Conservation (phyloP, 331 rosid genomes). For the Ulmus americana region DNA sequence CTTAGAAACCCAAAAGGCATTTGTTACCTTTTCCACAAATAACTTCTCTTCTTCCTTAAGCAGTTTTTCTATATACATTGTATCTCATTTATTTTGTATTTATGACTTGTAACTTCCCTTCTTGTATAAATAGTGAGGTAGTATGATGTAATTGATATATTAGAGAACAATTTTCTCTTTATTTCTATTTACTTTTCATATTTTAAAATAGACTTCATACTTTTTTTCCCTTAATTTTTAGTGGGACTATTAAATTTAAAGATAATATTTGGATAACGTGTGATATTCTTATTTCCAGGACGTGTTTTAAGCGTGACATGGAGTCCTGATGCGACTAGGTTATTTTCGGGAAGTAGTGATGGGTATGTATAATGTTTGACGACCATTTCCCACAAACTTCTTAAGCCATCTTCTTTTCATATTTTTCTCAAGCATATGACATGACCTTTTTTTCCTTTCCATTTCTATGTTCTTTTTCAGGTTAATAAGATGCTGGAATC, state of each 20-base stretch:
- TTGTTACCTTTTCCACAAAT: too few species aligned
- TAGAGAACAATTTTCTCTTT: too few species aligned
- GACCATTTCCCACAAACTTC: not conserved
- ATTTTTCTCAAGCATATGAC: constrained; percentile 1
- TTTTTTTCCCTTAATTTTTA: not conserved
- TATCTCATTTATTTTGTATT: too few species aligned
- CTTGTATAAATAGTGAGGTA: too few species aligned
- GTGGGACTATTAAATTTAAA: not conserved
- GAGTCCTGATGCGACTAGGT: constrained; percentile 62
- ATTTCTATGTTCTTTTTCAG: constrained; percentile 20
- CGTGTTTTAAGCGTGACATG: constrained; percentile 77
- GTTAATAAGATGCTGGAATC: constrained; percentile 80
- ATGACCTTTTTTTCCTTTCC: not conserved
- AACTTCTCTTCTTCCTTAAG: too few species aligned
- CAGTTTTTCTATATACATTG: too few species aligned
- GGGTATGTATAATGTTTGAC: constrained; percentile 54
- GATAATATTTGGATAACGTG: not conserved
- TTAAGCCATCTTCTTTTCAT: not conserved
- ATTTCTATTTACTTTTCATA: too few species aligned
- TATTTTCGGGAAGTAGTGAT: constrained; percentile 87
- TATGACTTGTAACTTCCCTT: too few species aligned
- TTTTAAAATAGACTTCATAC: not conserved
- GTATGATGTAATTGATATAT: too few species aligned
- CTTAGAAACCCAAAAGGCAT: too few species aligned
- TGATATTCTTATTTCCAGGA: constrained; percentile 42